phyloP scores from a whole-genome alignment of 202 grass and related monocot species.

The Tripidium arundinaceum region DNA sequence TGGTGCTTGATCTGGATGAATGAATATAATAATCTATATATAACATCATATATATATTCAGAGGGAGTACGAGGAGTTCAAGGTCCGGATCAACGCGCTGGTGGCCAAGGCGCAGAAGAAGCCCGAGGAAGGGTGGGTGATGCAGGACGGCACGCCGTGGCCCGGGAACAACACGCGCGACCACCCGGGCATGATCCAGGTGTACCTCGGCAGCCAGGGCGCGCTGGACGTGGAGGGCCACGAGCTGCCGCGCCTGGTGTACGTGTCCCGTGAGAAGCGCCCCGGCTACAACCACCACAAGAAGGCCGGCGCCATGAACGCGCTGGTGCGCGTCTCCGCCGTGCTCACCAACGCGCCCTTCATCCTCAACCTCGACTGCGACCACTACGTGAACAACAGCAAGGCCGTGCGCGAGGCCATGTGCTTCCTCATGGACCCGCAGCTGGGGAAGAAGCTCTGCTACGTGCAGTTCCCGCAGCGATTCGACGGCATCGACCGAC shows the following conservation, averaged over 20 bases:
- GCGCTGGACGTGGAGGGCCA: conserved; percentile 88
- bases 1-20: too few relatives aligned
- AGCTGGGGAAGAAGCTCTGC: conserved; percentile 90
- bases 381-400: conserved; percentile 95
- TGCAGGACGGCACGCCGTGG: conserved; percentile 72
- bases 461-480: conserved; percentile 96
- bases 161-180: conserved; percentile 65
- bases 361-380: conserved; percentile 93
- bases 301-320: conserved; percentile 91
- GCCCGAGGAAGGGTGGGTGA: conserved; percentile 65
- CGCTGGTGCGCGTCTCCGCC: conserved; percentile 72
- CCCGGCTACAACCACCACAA: conserved; percentile 93
- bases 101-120: conserved; percentile 38
- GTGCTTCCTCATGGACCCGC: conserved; percentile 96
- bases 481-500: conserved; percentile 79
- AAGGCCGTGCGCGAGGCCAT: conserved; percentile 90
- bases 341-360: conserved; percentile 97
- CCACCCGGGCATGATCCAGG: conserved; percentile 77
- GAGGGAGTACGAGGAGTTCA: conserved; percentile 53
- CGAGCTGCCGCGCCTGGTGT: conserved; percentile 86
- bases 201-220: conserved; percentile 91
- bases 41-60: too few relatives aligned
- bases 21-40: too few relatives aligned
- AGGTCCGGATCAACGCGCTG: conserved; percentile 41
- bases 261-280: conserved; percentile 78